Evolutionary conservation across 2,329 filamentous ascomycete species (phyloP).

Genomic region (Stagonosporopsis chrysanthemi): DNA sequence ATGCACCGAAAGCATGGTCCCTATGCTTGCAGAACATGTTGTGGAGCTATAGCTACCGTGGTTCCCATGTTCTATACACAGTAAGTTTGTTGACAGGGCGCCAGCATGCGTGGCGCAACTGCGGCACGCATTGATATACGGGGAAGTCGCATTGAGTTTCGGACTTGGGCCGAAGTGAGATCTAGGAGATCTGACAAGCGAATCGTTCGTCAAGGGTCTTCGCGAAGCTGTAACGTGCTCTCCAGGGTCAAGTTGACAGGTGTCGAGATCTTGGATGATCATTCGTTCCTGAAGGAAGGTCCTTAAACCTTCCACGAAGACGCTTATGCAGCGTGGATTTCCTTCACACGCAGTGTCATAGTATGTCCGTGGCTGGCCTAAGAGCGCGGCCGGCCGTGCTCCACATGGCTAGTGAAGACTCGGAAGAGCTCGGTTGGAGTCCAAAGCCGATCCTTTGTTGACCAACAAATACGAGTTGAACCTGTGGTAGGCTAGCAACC

Average conservation of each 20-base stretch:
- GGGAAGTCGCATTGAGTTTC: not conserved
- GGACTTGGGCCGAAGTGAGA: not conserved
- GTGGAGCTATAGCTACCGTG: not conserved
- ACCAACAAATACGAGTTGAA: not conserved
- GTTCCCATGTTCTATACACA: not conserved
- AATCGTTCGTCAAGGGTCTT: not conserved
- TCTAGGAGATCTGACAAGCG: not conserved
- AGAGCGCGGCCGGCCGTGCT: not conserved
- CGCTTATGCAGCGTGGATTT: not conserved
- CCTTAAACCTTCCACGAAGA: not conserved
- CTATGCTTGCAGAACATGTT: not conserved
- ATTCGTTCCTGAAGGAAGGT: not conserved
- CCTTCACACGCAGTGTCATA: not conserved
- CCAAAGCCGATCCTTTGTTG: not conserved
- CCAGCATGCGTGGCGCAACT: constrained; percentile 6
- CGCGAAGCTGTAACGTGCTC: not conserved
- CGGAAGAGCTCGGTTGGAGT: not conserved
- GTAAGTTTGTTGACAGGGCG: not conserved
- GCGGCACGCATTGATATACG: not conserved
- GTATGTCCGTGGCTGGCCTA: not conserved
- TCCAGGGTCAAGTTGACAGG: not conserved
- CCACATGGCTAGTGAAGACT: not conserved
- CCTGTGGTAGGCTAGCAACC: not conserved
- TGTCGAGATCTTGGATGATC: not conserved
- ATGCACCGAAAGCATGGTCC: not conserved